Evolutionary conservation across 2,329 filamentous ascomycete species (phyloP), one percentile per base, ranked within the genome.

Genomic region (Diaporthe vexans): DNA sequence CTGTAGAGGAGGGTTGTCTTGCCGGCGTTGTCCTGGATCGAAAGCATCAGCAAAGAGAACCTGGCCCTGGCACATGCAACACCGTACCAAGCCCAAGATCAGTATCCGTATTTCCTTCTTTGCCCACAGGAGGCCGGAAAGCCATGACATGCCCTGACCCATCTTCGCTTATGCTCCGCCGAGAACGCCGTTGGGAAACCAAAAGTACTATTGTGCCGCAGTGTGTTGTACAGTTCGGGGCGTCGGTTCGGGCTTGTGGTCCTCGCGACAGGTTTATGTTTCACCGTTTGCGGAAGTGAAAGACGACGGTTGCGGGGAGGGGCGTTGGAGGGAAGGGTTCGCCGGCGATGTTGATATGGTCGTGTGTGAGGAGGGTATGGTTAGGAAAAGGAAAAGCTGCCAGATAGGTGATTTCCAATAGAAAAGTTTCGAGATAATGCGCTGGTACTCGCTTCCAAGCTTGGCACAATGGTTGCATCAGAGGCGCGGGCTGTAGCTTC

Each of bases 31-130:
- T 99, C 97, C 95, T 98, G 73, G 46, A 17, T 26, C 69, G 75
- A 73, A 67, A 73, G 76, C 73, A 72, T 71, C 70, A 74, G 75
- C 57, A 56, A n/a, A 21, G 52, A 56, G 29, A 71, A 58, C 15
- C 56, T 58, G n/a, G 26, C 69, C 65, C 75, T 73, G 72, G 52
- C 57, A 72, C 63, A 70, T 70, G 63, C 57, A 65, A 21, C 68
- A 72, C 61, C 68, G 71, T 93, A 98, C 95, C 85, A 98, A 91
- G 81, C 95, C 95, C 76, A 98, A 86, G 79, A 98, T 98, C 83
- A 99, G 86, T 86, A 99, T 99, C 80, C 97, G 89, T 78, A 98
- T 98, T 87, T 99, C 97, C 87, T 98, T 99, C 89, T 98, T 98
- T 56, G 94, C 87, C 92, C 94, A 98, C 76, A 97, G 80, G 76